Percentiles rank a stretch among this genome's conserved stretches.
These are phyloP conservation scores for Phycomyces nitens DNA, from an alignment of 192 early-diverging fungal species.

Conservation along the genomic window DNA sequence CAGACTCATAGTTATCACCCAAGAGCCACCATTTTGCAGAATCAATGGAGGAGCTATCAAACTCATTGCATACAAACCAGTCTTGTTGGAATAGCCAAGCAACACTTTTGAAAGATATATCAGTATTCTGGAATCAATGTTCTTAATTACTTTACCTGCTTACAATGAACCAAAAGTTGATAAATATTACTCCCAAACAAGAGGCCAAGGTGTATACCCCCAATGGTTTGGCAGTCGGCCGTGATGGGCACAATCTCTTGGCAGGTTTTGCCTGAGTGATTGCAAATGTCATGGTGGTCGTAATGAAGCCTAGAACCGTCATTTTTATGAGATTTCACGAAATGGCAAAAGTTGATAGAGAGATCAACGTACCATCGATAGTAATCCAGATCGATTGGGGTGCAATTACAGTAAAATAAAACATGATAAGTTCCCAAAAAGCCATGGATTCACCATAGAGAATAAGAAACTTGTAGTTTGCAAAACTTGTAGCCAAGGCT, in stretches of 20 bases:
- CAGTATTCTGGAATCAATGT: neutral
- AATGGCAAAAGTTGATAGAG: neutral
- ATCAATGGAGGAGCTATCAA: constrained; percentile 62
- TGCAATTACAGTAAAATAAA: constrained; percentile 74
- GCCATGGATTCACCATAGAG: constrained; percentile 73
- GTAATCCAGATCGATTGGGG: constrained; percentile 72
- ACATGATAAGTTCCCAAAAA: constrained; percentile 61
- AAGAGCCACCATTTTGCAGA: constrained; percentile 74
- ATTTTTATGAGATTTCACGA: neutral
- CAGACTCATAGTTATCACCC: constrained; percentile 79
- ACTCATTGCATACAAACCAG: constrained; percentile 81
- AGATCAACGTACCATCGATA: constrained; percentile 48
- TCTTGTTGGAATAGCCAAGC: constrained; percentile 63
- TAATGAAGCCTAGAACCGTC: constrained; percentile 43
- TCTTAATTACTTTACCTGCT: constrained; percentile 18
- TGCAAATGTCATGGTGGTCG: constrained; percentile 58
- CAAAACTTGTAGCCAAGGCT: constrained; percentile 71
- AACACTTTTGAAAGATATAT: constrained; percentile 30
- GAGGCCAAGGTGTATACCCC: constrained; percentile 70
- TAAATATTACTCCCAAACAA: constrained; percentile 61
- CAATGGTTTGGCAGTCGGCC: constrained; percentile 76
- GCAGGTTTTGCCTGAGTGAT: constrained; percentile 66
- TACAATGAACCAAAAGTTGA: constrained; percentile 67
- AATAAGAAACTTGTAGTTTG: constrained; percentile 74
- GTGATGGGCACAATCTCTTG: constrained; percentile 43